Conservation (phyloP, 2,329 filamentous ascomycete genomes). For the Elsinoe perseae region DNA sequence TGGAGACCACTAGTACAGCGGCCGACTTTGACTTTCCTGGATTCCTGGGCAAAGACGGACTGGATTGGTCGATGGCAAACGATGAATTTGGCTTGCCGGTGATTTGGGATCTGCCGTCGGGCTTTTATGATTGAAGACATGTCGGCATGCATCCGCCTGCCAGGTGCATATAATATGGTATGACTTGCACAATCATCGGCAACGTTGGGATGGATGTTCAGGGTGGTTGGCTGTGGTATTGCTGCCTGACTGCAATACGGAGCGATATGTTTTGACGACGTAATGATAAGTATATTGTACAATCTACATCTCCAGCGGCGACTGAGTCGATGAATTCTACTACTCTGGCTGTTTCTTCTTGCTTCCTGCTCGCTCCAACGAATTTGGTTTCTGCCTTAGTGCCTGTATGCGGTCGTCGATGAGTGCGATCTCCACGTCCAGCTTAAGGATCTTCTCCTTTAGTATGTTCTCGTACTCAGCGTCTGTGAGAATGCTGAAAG, state of each 20-base stretch:
- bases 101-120: neutral
- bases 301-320: neutral
- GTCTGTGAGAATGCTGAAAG: constrained; percentile 61
- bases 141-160: too few relatives aligned
- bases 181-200: too few relatives aligned
- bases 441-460: constrained; percentile 59
- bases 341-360: neutral
- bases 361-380: neutral
- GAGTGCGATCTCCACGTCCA: constrained; percentile 70
- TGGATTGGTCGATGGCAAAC: neutral
- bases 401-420: constrained; percentile 66
- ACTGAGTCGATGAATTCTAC: neutral
- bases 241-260: too few relatives aligned
- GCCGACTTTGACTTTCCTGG: neutral
- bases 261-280: too few relatives aligned
- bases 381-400: constrained; percentile 28
- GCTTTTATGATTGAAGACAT: neutral
- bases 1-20: neutral
- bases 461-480: constrained; percentile 65
- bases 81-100: neutral
- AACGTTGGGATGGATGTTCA: too few relatives aligned
- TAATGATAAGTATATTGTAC: neutral
- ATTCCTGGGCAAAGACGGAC: neutral
- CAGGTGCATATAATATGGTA: too few relatives aligned
- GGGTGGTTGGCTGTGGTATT: too few relatives aligned